These are phyloP conservation scores for Saccharomycopsis fermentans DNA, from an alignment of 805 yeast species.

Conservation along the genomic window DNA sequence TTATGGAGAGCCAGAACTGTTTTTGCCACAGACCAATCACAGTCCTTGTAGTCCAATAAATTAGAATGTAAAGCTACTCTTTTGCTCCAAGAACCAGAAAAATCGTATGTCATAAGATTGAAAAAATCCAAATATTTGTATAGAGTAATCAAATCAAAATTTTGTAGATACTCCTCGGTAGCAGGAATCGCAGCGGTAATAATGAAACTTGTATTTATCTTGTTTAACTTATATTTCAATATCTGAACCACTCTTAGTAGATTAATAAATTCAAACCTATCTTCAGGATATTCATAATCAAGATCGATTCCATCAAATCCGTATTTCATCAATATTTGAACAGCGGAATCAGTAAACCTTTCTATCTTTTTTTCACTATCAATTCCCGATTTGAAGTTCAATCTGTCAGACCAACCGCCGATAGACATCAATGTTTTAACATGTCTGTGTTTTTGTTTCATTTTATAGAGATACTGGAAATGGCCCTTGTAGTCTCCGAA, in stretches of 20 bases:
- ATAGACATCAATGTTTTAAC: slow-evolving; percentile 60
- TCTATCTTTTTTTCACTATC: slow-evolving; percentile 30
- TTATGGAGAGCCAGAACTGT: slow-evolving; percentile 37
- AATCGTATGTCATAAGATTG: slow-evolving; percentile 91
- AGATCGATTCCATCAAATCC: slow-evolving; percentile 87
- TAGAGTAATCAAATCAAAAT: slow-evolving; percentile 42
- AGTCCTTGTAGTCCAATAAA: slow-evolving; percentile 33
- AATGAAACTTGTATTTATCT: slow-evolving; percentile 32
- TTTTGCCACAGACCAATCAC: slow-evolving; percentile 36
- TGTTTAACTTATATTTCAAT: slow-evolving; percentile 32
- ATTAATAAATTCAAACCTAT: slow-evolving; percentile 32
- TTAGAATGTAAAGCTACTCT: slow-evolving; percentile 62
- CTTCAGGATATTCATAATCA: slow-evolving; percentile 87
- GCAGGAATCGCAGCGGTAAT: slow-evolving; percentile 77
- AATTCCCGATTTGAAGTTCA: slow-evolving; percentile 37
- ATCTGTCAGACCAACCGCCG: slow-evolving; percentile 67
- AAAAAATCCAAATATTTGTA: slow-evolving; percentile 52
- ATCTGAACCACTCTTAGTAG: slow-evolving; percentile 34
- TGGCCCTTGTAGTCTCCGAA: slow-evolving; percentile 19
- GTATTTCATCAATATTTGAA: slow-evolving; percentile 37
- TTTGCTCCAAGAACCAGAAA: slow-evolving; percentile 66
- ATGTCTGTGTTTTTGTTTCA: slow-evolving; percentile 33
- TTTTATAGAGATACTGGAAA: slow-evolving; percentile 36
- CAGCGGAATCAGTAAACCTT: slow-evolving; percentile 41
- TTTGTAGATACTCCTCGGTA: slow-evolving; percentile 34